A percentile compares a stretch with the other conserved stretches of the same genome.
Evolutionary conservation across 495 filamentous ascomycete species (phyloP).

Genomic region (Daldinia concentrica): DNA sequence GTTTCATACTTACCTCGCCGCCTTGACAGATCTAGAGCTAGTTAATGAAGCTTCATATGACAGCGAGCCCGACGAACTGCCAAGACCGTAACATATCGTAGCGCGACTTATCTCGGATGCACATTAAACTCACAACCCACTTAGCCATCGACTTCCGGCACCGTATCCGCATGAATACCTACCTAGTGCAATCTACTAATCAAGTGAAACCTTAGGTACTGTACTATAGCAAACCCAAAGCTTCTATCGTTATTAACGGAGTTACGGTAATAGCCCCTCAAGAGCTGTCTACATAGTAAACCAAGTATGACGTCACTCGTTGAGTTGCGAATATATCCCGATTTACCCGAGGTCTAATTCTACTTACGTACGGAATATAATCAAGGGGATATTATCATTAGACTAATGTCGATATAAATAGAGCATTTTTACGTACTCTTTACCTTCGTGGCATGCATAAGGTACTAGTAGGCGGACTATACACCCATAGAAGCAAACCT

Average conservation of each 20-base stretch:
- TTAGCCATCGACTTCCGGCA: neutral
- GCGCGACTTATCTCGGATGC: neutral
- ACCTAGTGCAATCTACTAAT: too few species aligned
- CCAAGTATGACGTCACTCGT: conserved; percentile 20
- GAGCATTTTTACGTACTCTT: conserved; percentile 2
- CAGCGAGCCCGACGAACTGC: neutral
- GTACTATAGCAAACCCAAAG: too few species aligned
- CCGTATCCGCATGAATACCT: neutral
- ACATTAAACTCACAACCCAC: too few species aligned
- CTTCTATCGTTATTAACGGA: neutral
- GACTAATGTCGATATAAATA: conserved; percentile 1
- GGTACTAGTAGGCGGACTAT: neutral
- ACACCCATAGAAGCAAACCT: neutral
- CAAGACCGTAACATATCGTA: neutral
- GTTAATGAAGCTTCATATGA: too few species aligned
- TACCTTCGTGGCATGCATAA: neutral
- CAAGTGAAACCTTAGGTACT: too few species aligned
- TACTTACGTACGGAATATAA: neutral
- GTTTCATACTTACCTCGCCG: too few species aligned
- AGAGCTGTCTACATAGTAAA: neutral
- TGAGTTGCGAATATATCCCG: neutral
- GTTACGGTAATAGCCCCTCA: neutral
- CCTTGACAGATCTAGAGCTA: too few species aligned
- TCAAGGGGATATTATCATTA: neutral
- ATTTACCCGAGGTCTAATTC: neutral